Conservation (phyloP, 176 grass and related monocot species). For the Cenchrus fungigraminus region DNA sequence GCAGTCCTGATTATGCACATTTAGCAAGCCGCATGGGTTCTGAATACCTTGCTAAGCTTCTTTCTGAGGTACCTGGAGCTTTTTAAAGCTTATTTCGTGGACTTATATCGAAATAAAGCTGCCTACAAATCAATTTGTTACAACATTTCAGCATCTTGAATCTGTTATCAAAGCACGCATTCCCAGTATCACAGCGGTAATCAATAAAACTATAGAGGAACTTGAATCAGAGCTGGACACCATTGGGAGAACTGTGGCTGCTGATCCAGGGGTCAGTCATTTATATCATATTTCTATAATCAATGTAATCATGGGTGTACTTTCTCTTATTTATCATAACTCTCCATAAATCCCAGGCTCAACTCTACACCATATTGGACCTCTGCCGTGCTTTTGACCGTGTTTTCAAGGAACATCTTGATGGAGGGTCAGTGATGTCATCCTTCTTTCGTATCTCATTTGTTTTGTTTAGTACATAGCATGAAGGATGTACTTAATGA, state of each 20-base stretch:
- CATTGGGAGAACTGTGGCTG: slow-evolving; percentile 62
- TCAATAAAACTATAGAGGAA: slow-evolving; percentile 77
- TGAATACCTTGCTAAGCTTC: slow-evolving; percentile 75
- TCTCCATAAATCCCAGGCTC: slow-evolving; percentile 51
- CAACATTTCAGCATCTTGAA: slow-evolving; percentile 68
- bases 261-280: slow-evolving; percentile 68
- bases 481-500: background rate
- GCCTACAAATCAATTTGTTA: background rate
- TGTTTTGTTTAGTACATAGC: background rate
- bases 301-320: background rate
- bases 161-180: slow-evolving; percentile 72
- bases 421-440: slow-evolving; percentile 58
- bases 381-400: slow-evolving; percentile 71
- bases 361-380: slow-evolving; percentile 76
- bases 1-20: slow-evolving; percentile 79
- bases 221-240: slow-evolving; percentile 73
- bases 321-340: slow-evolving; percentile 10
- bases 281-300: slow-evolving; percentile 26
- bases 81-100: background rate
- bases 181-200: slow-evolving; percentile 68
- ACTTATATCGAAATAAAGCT: slow-evolving; percentile 11
- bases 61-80: slow-evolving; percentile 62
- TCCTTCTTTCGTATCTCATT: background rate
- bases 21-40: slow-evolving; percentile 70
- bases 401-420: slow-evolving; percentile 84